These are phyloP conservation scores for Diospyros lotus DNA, from an alignment of 148 eudicot species.

Conservation along the genomic window DNA sequence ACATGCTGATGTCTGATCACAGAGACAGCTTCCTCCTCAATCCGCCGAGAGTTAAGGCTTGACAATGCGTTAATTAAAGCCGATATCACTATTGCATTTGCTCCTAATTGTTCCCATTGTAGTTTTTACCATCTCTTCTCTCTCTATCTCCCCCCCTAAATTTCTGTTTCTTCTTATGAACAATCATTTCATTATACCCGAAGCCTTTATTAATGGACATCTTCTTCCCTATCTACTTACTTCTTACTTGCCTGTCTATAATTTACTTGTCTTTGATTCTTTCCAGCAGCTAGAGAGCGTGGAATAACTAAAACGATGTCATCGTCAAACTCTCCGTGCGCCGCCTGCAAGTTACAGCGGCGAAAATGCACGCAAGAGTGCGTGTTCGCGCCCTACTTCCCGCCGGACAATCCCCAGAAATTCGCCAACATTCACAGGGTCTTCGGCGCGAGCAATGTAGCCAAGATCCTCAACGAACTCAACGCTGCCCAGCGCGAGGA, in stretches of 20 bases:
- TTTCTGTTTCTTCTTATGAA: neutral
- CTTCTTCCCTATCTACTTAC: neutral
- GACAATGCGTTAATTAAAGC: too few relatives aligned
- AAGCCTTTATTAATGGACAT: neutral
- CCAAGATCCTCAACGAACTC: constrained; percentile 66
- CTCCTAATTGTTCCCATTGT: too few relatives aligned
- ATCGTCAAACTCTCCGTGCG: constrained; percentile 81
- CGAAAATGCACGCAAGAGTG: constrained; percentile 85
- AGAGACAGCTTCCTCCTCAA: neutral
- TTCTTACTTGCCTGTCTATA: too few relatives aligned
- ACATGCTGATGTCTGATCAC: too few relatives aligned
- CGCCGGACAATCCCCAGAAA: constrained; percentile 73
- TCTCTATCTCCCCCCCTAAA: too few relatives aligned
- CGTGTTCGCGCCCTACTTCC: constrained; percentile 84
- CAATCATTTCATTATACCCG: neutral
- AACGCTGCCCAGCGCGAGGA: constrained; percentile 51
- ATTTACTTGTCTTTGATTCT: neutral
- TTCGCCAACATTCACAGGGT: constrained; percentile 80
- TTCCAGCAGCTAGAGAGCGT: neutral
- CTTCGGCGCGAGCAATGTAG: constrained; percentile 80
- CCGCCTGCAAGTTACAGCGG: constrained; percentile 78
- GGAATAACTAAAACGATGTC: constrained; percentile 30
- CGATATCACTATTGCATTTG: too few relatives aligned
- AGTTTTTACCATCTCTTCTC: too few relatives aligned
- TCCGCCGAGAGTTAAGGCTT: too few relatives aligned